Conservation (phyloP, 495 filamentous ascomycete species). For the Xylaria curta region DNA sequence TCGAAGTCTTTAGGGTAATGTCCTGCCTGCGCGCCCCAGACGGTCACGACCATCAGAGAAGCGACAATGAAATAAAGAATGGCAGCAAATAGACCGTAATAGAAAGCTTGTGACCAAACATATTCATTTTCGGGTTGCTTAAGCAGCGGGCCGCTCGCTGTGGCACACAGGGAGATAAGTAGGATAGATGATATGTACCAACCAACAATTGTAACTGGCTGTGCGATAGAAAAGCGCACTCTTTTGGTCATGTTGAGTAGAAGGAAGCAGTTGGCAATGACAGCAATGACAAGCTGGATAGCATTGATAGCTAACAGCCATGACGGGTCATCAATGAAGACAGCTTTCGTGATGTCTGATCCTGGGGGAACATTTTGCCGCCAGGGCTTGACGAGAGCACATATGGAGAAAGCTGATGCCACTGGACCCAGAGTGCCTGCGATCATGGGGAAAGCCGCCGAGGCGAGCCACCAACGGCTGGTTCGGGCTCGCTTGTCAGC, state of each 20-base stretch:
- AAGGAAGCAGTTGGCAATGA: conserved; percentile 73
- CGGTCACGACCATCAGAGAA: conserved; percentile 71
- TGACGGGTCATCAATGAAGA: conserved; percentile 67
- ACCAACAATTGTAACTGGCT: conserved; percentile 68
- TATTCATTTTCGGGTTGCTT: conserved; percentile 57
- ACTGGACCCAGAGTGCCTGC: conserved; percentile 87
- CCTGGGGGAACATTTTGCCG: conserved; percentile 65
- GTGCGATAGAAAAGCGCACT: conserved; percentile 79
- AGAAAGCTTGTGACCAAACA: conserved; percentile 74
- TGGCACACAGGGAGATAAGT: conserved; percentile 64
- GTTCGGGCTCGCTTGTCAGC: conserved; percentile 16
- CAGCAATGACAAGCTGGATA: conserved; percentile 71
- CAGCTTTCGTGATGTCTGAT: conserved; percentile 53
- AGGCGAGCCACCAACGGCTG: conserved; percentile 86
- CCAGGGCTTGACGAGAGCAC: conserved; percentile 77
- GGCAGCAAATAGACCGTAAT: conserved; percentile 80
- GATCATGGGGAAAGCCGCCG: conserved; percentile 79
- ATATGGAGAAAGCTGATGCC: conserved; percentile 79
- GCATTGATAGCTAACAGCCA: conserved; percentile 80
- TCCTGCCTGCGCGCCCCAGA: conserved; percentile 65
- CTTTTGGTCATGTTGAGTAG: conserved; percentile 85
- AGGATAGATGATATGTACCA: conserved; percentile 72
- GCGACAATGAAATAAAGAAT: conserved; percentile 78
- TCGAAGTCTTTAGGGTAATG: conserved; percentile 75
- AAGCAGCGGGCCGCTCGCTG: conserved; percentile 59